phyloP scores from a whole-genome alignment of 345 rosid genomes.

The Gossypium arboreum region DNA sequence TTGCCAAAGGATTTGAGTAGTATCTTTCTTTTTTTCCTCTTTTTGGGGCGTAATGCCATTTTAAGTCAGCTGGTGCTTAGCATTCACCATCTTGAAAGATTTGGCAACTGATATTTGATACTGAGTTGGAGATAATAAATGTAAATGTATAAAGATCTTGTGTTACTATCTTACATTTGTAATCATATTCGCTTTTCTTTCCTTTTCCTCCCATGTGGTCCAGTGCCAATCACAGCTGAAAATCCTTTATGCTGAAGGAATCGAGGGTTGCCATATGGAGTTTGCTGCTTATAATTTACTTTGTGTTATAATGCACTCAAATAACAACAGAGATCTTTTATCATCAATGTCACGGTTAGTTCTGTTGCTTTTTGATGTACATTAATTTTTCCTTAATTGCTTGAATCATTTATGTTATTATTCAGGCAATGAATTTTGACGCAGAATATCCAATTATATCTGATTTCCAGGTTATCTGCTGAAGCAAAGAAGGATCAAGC shows the following conservation, averaged over 20 bases:
- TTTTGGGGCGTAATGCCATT: not conserved
- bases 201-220: slow-evolving; percentile 10
- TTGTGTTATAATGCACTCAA: slow-evolving; percentile 83
- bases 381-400: slow-evolving; percentile 2
- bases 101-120: not conserved
- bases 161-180: not conserved
- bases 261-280: slow-evolving; percentile 85
- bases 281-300: slow-evolving; percentile 91
- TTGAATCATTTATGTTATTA: not conserved
- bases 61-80: not conserved
- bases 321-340: slow-evolving; percentile 73
- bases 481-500: slow-evolving; percentile 70
- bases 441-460: not conserved
- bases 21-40: not conserved
- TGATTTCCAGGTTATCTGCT: slow-evolving; percentile 56
- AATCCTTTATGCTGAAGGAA: slow-evolving; percentile 87
- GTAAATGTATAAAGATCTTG: not conserved
- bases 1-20: not conserved
- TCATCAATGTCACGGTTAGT: slow-evolving; percentile 89
- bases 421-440: not conserved
- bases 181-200: slow-evolving; percentile 18
- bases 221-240: slow-evolving; percentile 97
- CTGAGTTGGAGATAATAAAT: slow-evolving; percentile 2
- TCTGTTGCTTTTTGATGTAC: not conserved
- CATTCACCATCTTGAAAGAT: not conserved